Conservation (phyloP, 495 filamentous ascomycete genomes). For the Trypethelium eluteriae region DNA sequence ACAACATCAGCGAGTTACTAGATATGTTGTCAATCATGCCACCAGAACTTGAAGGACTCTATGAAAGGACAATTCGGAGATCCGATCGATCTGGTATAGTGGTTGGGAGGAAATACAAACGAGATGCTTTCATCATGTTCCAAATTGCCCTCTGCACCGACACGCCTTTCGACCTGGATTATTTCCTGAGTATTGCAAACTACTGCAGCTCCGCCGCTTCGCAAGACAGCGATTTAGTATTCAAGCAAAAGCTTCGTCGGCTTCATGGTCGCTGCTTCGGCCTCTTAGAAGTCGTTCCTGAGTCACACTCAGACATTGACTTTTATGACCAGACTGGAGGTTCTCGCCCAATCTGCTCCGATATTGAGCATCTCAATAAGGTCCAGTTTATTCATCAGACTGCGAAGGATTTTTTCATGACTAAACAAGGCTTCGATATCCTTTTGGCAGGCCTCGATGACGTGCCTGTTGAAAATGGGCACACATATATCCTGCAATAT, state of each 20-base stretch:
- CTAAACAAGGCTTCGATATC: conserved; percentile 3
- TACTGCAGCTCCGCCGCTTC: not conserved
- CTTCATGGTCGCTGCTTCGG: conserved; percentile 7
- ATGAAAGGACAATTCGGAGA: not conserved
- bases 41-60: conserved; percentile 6
- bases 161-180: not conserved
- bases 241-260: conserved; percentile 1
- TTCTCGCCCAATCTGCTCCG: not conserved
- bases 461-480: not conserved
- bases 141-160: conserved; percentile 9
- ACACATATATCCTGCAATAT: conserved; percentile 9
- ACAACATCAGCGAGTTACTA: not conserved
- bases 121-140: conserved; percentile 3
- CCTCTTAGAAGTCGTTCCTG: not conserved
- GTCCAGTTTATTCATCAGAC: conserved; percentile 8
- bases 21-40: conserved; percentile 8
- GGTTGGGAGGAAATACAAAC: conserved; percentile 8
- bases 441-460: not conserved
- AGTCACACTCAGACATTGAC: not conserved
- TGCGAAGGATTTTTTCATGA: conserved; percentile 5
- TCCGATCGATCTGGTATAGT: not conserved
- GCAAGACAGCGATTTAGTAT: not conserved
- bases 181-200: conserved; percentile 8
- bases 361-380: not conserved
- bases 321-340: not conserved